phyloP scores from a whole-genome alignment of 345 rosid species.

The Diplotaxis tenuifolia region DNA sequence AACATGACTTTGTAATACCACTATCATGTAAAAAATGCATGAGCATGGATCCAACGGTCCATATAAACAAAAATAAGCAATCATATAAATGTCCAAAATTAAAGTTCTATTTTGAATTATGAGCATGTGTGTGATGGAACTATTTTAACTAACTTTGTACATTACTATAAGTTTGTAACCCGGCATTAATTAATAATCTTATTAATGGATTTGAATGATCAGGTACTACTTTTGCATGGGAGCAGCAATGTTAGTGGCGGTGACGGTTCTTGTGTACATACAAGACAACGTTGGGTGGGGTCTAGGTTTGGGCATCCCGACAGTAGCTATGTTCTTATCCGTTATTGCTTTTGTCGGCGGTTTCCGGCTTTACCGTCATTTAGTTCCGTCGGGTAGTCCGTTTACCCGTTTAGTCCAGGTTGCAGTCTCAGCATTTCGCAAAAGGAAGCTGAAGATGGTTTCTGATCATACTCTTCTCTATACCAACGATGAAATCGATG shows the following conservation, averaged over 20 bases:
- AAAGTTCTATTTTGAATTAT: background rate
- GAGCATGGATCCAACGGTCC: no score
- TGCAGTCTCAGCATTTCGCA: constrained; percentile 56
- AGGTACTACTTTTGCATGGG: constrained; percentile 83
- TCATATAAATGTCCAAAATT: background rate
- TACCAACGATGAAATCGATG: constrained; percentile 66
- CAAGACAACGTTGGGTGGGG: no score
- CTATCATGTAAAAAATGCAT: background rate
- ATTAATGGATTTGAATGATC: background rate
- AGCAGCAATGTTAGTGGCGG: constrained; percentile 56
- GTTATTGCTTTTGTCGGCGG: no score
- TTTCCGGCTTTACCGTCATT: no score
- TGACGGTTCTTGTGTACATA: constrained; percentile 72
- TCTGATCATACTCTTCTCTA: constrained; percentile 49
- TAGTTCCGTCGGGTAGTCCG: constrained; percentile 84
- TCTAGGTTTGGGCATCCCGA: no score
- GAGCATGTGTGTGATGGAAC: background rate
- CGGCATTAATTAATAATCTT: background rate
- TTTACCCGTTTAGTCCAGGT: constrained; percentile 81
- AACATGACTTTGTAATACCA: background rate
- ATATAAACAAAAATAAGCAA: background rate
- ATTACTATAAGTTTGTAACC: background rate
- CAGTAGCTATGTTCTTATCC: no score
- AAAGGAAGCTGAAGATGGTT: constrained; percentile 53
- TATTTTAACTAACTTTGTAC: background rate